Evolutionary conservation across 257 asterid species (phyloP), one percentile per base, ranked within the genome.

Genomic region (Vinca minor): DNA sequence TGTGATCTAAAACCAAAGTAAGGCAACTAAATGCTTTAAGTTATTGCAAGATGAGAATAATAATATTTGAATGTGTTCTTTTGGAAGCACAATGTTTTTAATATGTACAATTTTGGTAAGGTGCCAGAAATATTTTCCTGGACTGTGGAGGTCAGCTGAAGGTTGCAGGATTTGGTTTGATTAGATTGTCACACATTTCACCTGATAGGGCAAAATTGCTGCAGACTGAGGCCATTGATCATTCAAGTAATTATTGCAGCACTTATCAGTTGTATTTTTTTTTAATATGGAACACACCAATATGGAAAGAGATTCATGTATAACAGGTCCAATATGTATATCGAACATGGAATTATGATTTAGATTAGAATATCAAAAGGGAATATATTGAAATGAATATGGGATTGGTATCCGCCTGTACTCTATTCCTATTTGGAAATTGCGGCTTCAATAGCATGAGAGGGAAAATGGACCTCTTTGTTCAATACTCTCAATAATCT

Each of bases 71-170:
- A 41, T 62, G 42, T 72, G 61, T 52, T 65, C n/a, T 9, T 65
- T 57, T 44, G 21, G 58, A 7, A 62, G 56, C 68, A 41, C 71
- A 62, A 73, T 63, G 54, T 71, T 78, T 78, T 82, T 86, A 88
- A 84, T 78, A 81, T 79, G 75, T 77, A 74, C 81, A 86, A 79
- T 78, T 76, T 81, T 73, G 72, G 87, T 86, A 91, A 91, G 98
- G 98, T 88, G 95, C 95, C 98, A 88, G 98, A 86, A 89, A 93
- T 86, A 75, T 93, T 84, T 89, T 89, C 95, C 94, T 89, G 87
- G 99, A 89, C 71, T 80, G 88, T 79, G 99, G 99, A 73, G 97
- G 99, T 74, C 92, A 85, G 81, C 78, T 84, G 82, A 93, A 93
- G 82, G 90, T 93, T 73, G 82, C 96, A 32, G 99, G 97, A 71